These are phyloP conservation scores for Fraxinus velutina DNA, from an alignment of 305 asterid species.

Conservation along the genomic window DNA sequence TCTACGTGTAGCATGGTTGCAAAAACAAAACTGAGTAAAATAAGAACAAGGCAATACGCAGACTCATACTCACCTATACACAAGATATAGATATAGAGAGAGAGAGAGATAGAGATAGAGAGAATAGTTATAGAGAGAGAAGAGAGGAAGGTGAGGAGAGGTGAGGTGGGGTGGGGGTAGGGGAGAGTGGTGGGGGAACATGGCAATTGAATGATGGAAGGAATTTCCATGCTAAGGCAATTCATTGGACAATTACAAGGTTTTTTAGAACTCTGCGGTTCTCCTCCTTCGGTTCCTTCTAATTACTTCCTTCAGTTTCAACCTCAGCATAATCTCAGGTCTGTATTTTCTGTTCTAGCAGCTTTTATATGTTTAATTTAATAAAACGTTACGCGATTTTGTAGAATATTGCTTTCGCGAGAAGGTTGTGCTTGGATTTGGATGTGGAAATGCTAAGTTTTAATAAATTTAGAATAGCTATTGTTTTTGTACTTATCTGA, in stretches of 20 bases:
- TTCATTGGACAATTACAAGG: constrained; percentile 78
- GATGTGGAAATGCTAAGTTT: neutral
- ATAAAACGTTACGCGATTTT: neutral
- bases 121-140: constrained; percentile 8
- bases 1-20: no score
- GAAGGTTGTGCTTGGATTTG: neutral
- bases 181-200: constrained; percentile 16
- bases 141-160: constrained; percentile 21
- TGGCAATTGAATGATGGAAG: constrained; percentile 50
- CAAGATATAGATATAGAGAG: constrained; percentile 28
- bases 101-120: constrained; percentile 27
- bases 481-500: neutral
- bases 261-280: constrained; percentile 60
- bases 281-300: constrained; percentile 48
- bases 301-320: constrained; percentile 51
- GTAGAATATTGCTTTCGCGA: neutral
- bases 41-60: constrained; percentile 23
- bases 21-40: constrained; percentile 25
- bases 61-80: constrained; percentile 19
- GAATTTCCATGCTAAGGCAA: constrained; percentile 84
- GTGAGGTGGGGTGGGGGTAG: constrained; percentile 21
- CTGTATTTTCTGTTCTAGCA: neutral
- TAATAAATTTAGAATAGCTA: neutral
- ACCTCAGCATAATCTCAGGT: constrained; percentile 21
- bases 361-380: neutral